A percentile compares a stretch with the other conserved stretches of the same genome.
Conservation (phyloP, 768 basidiomycete species). For the Russula earlei region DNA sequence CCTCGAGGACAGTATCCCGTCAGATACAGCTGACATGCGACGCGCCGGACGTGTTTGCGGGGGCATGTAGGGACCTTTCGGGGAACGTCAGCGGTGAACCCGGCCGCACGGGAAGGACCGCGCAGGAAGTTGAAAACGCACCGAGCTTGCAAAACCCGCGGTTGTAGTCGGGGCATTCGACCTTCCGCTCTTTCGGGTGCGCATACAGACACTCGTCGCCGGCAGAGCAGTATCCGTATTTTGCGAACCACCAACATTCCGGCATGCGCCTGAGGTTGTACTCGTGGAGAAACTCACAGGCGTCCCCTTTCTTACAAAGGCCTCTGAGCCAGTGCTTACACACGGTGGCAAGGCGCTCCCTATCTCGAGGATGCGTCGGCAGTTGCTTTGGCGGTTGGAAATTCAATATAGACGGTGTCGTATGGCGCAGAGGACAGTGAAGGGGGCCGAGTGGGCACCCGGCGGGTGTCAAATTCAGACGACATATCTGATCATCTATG, state of each 20-base stretch:
- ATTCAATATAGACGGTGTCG: slow-evolving; percentile 76
- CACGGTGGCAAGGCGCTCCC: slow-evolving; percentile 81
- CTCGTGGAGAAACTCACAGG: slow-evolving; percentile 98
- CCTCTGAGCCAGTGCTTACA: slow-evolving; percentile 99
- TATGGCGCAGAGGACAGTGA: slow-evolving; percentile 88
- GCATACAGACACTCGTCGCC: slow-evolving; percentile 97
- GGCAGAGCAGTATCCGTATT: slow-evolving; percentile 94
- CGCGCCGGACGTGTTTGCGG: slow-evolving; percentile 85
- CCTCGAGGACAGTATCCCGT: slow-evolving; percentile 92
- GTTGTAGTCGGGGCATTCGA: slow-evolving; percentile 93
- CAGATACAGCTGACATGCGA: slow-evolving; percentile 84
- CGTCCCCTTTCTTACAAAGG: slow-evolving; percentile 95
- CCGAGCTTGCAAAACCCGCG: slow-evolving; percentile 93
- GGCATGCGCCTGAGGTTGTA: slow-evolving; percentile 98
- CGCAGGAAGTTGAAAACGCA: slow-evolving; percentile 30
- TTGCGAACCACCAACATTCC: slow-evolving; percentile 98
- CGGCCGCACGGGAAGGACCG: too few relatives aligned
- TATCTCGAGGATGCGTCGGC: slow-evolving; percentile 74
- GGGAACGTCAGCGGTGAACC: slow-evolving; percentile 5
- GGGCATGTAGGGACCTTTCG: slow-evolving; percentile 76
- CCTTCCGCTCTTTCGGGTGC: slow-evolving; percentile 82
- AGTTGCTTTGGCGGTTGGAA: slow-evolving; percentile 81
- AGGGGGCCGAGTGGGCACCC: slow-evolving; percentile 90
- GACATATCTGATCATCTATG: slow-evolving; percentile 90
- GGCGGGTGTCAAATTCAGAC: slow-evolving; percentile 65